phyloP scores from a whole-genome alignment of 192 early-diverging fungal genomes.

The Coemansia guatemalensis region DNA sequence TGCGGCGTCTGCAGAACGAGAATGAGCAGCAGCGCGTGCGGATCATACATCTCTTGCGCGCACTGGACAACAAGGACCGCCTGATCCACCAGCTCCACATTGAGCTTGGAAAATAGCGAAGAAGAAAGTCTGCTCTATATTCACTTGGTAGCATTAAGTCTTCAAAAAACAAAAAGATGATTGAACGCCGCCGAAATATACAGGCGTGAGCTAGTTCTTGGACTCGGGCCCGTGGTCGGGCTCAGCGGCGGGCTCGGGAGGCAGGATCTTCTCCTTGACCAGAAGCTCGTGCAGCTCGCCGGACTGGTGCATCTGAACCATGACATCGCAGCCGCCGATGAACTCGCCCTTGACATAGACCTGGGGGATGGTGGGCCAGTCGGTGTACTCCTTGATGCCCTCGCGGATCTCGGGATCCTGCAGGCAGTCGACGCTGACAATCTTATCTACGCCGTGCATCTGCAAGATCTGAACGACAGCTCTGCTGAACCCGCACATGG shows the following conservation, averaged over 20 bases:
- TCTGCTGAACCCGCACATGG: constrained; percentile 92
- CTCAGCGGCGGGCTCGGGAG: constrained; percentile 28
- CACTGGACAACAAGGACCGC: constrained; percentile 34
- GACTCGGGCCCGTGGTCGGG: constrained; percentile 16
- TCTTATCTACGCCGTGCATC: constrained; percentile 74
- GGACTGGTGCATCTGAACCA: constrained; percentile 84
- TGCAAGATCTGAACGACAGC: constrained; percentile 91
- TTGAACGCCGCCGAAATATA: not conserved
- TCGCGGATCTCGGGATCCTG: constrained; percentile 88
- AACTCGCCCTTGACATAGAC: constrained; percentile 96
- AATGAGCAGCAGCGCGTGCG: constrained; percentile 29
- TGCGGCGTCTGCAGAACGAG: constrained; percentile 17
- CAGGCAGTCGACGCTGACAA: constrained; percentile 75
- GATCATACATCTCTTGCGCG: constrained; percentile 37
- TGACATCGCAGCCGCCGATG: constrained; percentile 92
- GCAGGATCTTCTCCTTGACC: constrained; percentile 69
- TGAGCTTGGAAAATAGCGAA: not conserved
- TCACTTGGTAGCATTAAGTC: not conserved
- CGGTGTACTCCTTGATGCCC: constrained; percentile 90
- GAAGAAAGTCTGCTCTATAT: not conserved
- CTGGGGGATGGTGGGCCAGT: constrained; percentile 97
- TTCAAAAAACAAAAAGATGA: constrained; percentile 1
- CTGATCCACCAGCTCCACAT: constrained; percentile 15
- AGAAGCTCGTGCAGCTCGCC: constrained; percentile 84
- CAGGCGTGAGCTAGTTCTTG: constrained; percentile 17